Conservation (phyloP, 192 early-diverging fungal genomes). For the Mortierella claussenii region DNA sequence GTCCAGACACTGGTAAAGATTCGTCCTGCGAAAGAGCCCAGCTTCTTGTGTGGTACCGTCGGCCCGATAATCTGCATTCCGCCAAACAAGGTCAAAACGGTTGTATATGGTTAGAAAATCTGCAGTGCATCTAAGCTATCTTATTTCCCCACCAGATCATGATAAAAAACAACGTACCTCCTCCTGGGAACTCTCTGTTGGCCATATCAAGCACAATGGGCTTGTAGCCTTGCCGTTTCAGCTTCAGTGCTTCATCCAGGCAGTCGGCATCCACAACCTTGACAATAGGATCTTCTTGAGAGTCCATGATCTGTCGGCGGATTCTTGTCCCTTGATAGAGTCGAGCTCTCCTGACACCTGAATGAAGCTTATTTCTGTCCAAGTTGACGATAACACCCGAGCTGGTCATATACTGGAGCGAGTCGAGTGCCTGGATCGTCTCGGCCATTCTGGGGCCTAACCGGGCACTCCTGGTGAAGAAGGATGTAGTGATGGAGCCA, state of each 20-base stretch:
- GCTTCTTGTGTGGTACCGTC: slow-evolving; percentile 57
- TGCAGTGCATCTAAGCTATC: too few relatives aligned
- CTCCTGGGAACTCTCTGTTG: slow-evolving; percentile 48
- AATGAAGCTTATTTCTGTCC: slow-evolving; percentile 41
- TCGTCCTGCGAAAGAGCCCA: slow-evolving; percentile 55
- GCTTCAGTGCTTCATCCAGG: slow-evolving; percentile 41
- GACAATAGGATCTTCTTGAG: slow-evolving; percentile 43
- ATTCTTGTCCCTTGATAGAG: slow-evolving; percentile 40
- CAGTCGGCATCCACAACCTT: slow-evolving; percentile 46
- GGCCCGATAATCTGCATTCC: slow-evolving; percentile 30
- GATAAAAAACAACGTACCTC: too few relatives aligned
- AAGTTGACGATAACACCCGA: slow-evolving; percentile 16
- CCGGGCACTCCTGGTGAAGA: slow-evolving; percentile 1
- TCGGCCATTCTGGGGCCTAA: slow-evolving; percentile 39
- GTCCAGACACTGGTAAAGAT: slow-evolving; percentile 55
- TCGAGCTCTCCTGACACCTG: slow-evolving; percentile 39
- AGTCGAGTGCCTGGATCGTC: slow-evolving; percentile 37
- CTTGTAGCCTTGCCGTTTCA: slow-evolving; percentile 53
- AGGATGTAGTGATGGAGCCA: neutral
- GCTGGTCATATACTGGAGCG: slow-evolving; percentile 33
- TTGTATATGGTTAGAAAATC: too few relatives aligned
- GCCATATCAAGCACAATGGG: slow-evolving; percentile 60
- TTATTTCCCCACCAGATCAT: too few relatives aligned
- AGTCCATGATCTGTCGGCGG: slow-evolving; percentile 49
- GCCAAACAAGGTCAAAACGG: too few relatives aligned